Base-by-base conservation (phyloP, 176 grass and related monocot species). In the Thalia dealbata region DNA sequence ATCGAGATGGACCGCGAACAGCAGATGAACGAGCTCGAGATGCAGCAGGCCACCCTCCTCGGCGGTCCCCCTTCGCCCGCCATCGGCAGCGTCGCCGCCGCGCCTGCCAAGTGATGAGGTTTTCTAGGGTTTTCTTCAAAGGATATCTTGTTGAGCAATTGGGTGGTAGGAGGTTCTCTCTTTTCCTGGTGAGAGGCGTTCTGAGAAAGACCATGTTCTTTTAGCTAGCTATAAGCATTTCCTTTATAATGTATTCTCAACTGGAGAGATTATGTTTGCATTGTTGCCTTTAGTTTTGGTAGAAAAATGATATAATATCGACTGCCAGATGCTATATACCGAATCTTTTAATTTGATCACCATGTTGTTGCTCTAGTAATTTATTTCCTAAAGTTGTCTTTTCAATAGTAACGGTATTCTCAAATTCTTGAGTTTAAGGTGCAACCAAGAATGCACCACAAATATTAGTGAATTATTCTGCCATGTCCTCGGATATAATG, bases 1-100 rank as follows among this genome's bases (percentile, higher is more conserved):
- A 73, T 73, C 27, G 70, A 73, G 50, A 73, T 73, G 70, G 70
- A 73, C 29, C 70, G 70, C 26, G 70, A 73, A 14, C 71, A 73
- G 29, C 71, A 73, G 71, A 22, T 73, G 51, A 73, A 43, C 71
- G 71, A 73, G 52, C 71, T 73, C 51, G 71, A 59, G 71, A 30
- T 73, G 28, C 71, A 73, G 71, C 71, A 73, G 28, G 54, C 72
- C 72, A 59, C 50, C 50, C 72, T 74, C 15, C 72, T 74, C 15
- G 71, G 71, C 1, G 25, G 29, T 25, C 52, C 71, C 23, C 70
- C 70, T 6, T 26, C 48, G 14, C 11, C 28, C 26, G 2, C 70
- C 3, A 18, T 52, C 14, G 51, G 14, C 67, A 42, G 42, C 41
- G 41, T 42, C 41, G 41, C 3, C 8, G 32, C 45, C 45, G 45